Evolutionary conservation across 2,329 filamentous ascomycete species (phyloP).

Genomic region (Xylaria sp.): DNA sequence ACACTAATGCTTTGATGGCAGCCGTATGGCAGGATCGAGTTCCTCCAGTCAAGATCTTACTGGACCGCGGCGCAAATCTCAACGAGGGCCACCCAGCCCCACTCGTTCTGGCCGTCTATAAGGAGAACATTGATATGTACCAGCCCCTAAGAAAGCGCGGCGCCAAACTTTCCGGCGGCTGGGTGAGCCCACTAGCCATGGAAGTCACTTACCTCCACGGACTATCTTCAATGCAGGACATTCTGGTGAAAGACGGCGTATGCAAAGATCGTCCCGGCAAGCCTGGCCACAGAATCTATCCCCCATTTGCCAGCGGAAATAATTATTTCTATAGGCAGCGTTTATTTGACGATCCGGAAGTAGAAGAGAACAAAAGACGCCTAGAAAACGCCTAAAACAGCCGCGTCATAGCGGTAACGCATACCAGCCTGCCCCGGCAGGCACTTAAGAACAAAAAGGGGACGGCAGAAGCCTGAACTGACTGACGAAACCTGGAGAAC

Average conservation of each 20-base stretch:
- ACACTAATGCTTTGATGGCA: background rate
- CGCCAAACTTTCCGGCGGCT: constrained; percentile 16
- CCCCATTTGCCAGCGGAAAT: no score
- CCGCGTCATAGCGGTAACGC: no score
- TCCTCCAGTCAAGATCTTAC: background rate
- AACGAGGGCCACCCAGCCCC: constrained; percentile 7
- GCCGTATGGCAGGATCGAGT: background rate
- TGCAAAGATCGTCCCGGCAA: no score
- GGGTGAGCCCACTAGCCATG: constrained; percentile 28
- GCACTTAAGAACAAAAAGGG: no score
- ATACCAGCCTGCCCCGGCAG: no score
- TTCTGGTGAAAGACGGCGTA: constrained; percentile 29
- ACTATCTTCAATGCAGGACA: constrained; percentile 36
- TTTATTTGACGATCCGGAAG: no score
- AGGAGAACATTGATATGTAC: constrained; percentile 36
- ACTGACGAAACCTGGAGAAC: no score
- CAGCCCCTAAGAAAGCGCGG: constrained; percentile 29
- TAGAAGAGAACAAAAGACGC: no score
- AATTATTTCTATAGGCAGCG: no score
- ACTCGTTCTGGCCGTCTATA: constrained; percentile 29
- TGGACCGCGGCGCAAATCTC: background rate
- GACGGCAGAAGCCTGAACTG: no score
- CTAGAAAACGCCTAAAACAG: no score
- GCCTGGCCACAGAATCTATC: no score
- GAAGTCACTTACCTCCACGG: constrained; percentile 11